Conservation (phyloP, 495 filamentous ascomycete species). For the Polyplosphaeria fusca region DNA sequence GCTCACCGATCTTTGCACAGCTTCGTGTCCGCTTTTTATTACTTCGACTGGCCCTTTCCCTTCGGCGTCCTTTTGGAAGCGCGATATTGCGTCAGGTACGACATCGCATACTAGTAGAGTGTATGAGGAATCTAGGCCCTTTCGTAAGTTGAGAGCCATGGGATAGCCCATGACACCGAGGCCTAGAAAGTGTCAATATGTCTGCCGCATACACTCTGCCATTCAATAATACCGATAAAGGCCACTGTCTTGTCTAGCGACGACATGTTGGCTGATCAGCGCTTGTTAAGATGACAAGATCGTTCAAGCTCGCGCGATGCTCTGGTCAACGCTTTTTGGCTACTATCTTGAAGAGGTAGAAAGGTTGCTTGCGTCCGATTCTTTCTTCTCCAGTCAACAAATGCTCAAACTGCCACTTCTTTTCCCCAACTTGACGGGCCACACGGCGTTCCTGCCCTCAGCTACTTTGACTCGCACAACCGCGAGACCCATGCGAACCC, state of each 20-base stretch:
- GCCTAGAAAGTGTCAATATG: slow-evolving; percentile 10
- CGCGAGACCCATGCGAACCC: neutral
- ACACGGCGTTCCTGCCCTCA: no score
- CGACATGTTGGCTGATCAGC: slow-evolving; percentile 25
- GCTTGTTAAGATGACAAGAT: no score
- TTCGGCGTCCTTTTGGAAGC: slow-evolving; percentile 21
- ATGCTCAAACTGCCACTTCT: no score
- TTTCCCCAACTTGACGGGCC: no score
- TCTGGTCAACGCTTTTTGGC: no score
- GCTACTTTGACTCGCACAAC: no score
- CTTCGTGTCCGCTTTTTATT: slow-evolving; percentile 22
- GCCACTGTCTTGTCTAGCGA: slow-evolving; percentile 25
- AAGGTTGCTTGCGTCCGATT: no score
- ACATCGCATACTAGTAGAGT: slow-evolving; percentile 33
- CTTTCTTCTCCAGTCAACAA: no score
- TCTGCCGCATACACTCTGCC: neutral
- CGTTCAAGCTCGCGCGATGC: no score
- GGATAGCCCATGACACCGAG: slow-evolving; percentile 37
- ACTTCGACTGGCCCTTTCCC: slow-evolving; percentile 30
- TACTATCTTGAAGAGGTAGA: no score
- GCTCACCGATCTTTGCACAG: slow-evolving; percentile 15
- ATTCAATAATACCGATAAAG: slow-evolving; percentile 21
- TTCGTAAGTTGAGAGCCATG: slow-evolving; percentile 34
- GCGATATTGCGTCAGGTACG: slow-evolving; percentile 17
- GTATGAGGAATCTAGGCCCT: slow-evolving; percentile 14